A percentile compares a stretch with the other conserved stretches of the same genome.
These are phyloP conservation scores for Irpex sp. DNA, from an alignment of 1,284 basidiomycete species.

Conservation along the genomic window DNA sequence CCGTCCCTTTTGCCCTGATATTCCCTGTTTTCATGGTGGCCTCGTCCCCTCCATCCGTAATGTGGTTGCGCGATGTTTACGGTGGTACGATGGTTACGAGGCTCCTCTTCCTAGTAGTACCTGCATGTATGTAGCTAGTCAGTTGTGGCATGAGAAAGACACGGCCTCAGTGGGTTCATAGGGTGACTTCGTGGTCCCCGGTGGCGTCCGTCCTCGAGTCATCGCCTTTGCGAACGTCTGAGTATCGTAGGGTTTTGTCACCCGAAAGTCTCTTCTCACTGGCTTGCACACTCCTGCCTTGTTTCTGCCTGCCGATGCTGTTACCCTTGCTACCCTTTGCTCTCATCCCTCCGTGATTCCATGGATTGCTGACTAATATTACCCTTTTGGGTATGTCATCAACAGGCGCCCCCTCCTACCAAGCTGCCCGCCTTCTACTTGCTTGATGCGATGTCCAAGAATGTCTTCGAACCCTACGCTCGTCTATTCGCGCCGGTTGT, in stretches of 20 bases:
- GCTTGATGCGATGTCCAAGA: slow-evolving; percentile 95
- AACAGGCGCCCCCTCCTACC: slow-evolving; percentile 84
- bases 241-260: slow-evolving; percentile 14
- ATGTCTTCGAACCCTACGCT: slow-evolving; percentile 88
- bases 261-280: slow-evolving; percentile 9
- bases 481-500: slow-evolving; percentile 76
- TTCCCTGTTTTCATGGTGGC: neutral
- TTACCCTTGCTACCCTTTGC: slow-evolving; percentile 25
- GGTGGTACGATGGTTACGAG: neutral
- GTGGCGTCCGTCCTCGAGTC: slow-evolving; percentile 6
- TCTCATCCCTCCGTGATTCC: slow-evolving; percentile 30
- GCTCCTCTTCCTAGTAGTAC: slow-evolving; percentile 8
- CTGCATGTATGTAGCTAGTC: slow-evolving; percentile 22
- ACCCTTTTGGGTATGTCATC: slow-evolving; percentile 29
- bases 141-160: slow-evolving; percentile 24
- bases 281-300: slow-evolving; percentile 2
- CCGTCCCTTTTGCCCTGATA: slow-evolving; percentile 8
- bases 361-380: slow-evolving; percentile 64
- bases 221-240: slow-evolving; percentile 13
- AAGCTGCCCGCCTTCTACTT: slow-evolving; percentile 95
- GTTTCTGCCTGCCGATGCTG: neutral
- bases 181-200: slow-evolving; percentile 6
- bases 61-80: neutral
- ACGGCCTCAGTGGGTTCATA: slow-evolving; percentile 16
- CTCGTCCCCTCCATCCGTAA: neutral